Base-by-base conservation (phyloP, 305 asterid species). In the Ilex paraguariensis region DNA sequence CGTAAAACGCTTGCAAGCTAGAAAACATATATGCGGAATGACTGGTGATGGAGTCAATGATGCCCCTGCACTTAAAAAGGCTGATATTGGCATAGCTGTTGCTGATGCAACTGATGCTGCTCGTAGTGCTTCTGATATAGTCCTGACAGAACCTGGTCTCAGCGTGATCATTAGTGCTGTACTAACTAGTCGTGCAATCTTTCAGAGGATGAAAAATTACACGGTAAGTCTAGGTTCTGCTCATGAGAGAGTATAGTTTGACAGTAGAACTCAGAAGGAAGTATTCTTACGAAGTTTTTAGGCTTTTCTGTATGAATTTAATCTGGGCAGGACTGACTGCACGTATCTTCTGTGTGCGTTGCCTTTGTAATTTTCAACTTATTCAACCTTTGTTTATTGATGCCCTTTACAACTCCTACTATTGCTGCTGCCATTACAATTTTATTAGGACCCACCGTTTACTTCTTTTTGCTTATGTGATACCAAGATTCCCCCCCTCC, bases 81-180 rank as follows among this genome's bases (percentile, higher is more conserved):
- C 93, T 63, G 90, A 84, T 61, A 86, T 86, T 50, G 92, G 90
- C 21, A 84, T 88, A 59, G 95, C 91, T 64, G 95, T 89, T 51
- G 91, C 95, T 58, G 89, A 89, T 76, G 88, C 95, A 13, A 86
- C 90, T 48, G 93, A 84, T 67, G 95, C 89, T 63, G 97, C 89
- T 64, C 82, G 91, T 54, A 70, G 90, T 55, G 91, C 93, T 59
- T 84, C 97, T 54, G 96, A 89, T 70, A 89, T 86, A 54, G 95
- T 89, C 49, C 85, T 89, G 57, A 86, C 96, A 1, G 91, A 89
- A 74, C 95, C 95, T 61, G 97, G 97, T 56, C 85, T 87, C 11
- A 84, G 97, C 69, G 94, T 89, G 14, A 89, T 87, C 71, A 87
- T 89, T 66, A 87, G 95, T 74, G 97, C 95, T 53, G 97, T 89